Conservation (phyloP, 2,329 filamentous ascomycete species). For the Diaporthe sp. region DNA sequence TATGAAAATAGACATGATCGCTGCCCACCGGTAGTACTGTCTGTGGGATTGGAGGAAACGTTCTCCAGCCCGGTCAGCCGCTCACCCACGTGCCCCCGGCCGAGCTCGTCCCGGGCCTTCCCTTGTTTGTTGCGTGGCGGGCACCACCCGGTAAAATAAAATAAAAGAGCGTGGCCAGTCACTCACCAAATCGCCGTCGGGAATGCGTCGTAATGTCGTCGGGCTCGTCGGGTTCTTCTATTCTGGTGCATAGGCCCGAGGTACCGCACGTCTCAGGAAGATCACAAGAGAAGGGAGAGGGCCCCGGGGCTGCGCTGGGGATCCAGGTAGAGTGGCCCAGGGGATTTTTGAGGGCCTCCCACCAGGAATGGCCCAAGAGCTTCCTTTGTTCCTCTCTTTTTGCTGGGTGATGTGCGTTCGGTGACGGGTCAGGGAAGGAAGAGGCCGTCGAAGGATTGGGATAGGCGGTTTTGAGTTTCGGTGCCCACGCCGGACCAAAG, state of each 20-base stretch:
- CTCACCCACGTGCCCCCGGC: no score
- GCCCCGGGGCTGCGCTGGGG: neutral
- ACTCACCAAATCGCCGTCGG: neutral
- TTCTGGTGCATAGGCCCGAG: conserved; percentile 11
- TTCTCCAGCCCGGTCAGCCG: neutral
- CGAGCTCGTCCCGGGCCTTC: neutral
- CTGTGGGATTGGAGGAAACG: neutral
- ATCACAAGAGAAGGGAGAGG: neutral
- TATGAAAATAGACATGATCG: neutral
- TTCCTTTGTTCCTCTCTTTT: neutral
- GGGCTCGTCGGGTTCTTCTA: conserved; percentile 10
- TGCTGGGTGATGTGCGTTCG: neutral
- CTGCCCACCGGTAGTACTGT: neutral
- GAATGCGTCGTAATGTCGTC: conserved; percentile 3
- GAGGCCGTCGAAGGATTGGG: conserved; percentile 4
- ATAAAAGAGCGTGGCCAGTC: neutral
- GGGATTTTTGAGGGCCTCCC: neutral
- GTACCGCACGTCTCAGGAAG: conserved; percentile 28
- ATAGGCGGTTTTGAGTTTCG: neutral
- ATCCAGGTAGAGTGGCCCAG: conserved; percentile 11
- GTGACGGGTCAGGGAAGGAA: neutral
- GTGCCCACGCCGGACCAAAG: conserved; percentile 4
- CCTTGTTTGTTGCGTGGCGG: neutral
- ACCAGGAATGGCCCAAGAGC: neutral
- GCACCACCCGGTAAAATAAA: conserved; percentile 10